Base-by-base conservation (phyloP, 1,284 basidiomycete genomes). In the Mycosarcoma maydis region DNA sequence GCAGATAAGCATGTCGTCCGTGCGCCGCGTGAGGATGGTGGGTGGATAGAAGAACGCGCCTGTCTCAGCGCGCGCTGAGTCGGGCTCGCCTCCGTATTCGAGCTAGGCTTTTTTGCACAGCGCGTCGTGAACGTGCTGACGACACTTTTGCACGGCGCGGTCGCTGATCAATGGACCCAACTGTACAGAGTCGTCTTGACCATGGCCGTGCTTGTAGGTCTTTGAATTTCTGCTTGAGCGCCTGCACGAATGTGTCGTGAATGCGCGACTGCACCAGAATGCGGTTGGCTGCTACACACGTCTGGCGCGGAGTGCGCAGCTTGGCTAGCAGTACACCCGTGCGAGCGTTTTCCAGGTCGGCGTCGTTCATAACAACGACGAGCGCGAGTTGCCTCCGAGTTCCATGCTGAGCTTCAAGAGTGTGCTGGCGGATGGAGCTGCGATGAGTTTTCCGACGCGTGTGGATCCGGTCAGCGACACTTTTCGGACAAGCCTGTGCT, bases 381-480 rank as follows among this genome's bases (percentile, higher is more conserved):
- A 92, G 91, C 60, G 89, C 60, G 89, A 90, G 86, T 96, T 97
- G 32, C 94, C 93, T 33, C 94, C 94, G 43, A 97, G 87, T 84
- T 97, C 94, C 74, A 96, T 88, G 4, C 92, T 92, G 46, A 95
- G 90, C 87, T 92, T 88, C 85, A 95, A 95, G 40, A 83, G 47
- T 17, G 62, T 66, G 9, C 44, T 38, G 5, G 68, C 68, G 19
- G 40, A 42, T 42, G 60, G 62, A 13, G 40, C 32, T 6, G 55
- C 68, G 16, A 71, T 57, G 23, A 67, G 54, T 19, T 62, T 71
- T n/a, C 68, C 68, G 6, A 65, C 64, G 2, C 57, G 41, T 0
- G 54, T 71, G 1, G 61, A 66, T 6, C 68, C 68, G 9, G 68
- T 71, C 17, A 71, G 48, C 3, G 57, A 61, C 14, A 71, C 55